Evolutionary conservation across 495 filamentous ascomycete genomes (phyloP).

Genomic region (Umbilicaria muhlenbergii): DNA sequence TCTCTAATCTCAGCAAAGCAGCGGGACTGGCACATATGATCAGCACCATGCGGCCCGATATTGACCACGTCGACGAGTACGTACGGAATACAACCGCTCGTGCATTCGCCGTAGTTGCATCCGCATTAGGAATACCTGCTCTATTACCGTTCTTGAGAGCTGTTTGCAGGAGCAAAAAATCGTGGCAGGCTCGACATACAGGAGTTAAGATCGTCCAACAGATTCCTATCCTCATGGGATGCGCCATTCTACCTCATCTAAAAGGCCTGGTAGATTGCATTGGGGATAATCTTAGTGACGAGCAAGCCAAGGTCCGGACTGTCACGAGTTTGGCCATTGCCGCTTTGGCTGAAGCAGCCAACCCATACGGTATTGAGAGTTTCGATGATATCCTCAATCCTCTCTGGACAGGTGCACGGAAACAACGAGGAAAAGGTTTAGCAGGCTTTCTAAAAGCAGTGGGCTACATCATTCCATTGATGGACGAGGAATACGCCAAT

Average conservation of each 20-base stretch:
- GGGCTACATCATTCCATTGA: slow-evolving; percentile 94
- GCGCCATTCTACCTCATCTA: slow-evolving; percentile 88
- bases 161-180: slow-evolving; percentile 94
- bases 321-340: slow-evolving; percentile 92
- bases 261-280: slow-evolving; percentile 96
- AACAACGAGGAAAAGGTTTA: slow-evolving; percentile 91
- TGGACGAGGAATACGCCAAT: slow-evolving; percentile 99
- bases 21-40: slow-evolving; percentile 99
- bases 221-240: slow-evolving; percentile 98
- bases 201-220: slow-evolving; percentile 99
- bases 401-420: slow-evolving; percentile 86
- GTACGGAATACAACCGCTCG: slow-evolving; percentile 97
- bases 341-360: slow-evolving; percentile 88
- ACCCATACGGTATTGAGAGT: slow-evolving; percentile 97
- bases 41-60: slow-evolving; percentile 96
- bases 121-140: slow-evolving; percentile 88
- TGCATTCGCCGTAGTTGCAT: slow-evolving; percentile 95
- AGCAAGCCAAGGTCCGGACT: slow-evolving; percentile 93
- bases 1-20: slow-evolving; percentile 92
- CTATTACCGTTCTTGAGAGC: slow-evolving; percentile 89
- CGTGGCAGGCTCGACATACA: slow-evolving; percentile 97
- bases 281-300: slow-evolving; percentile 86
- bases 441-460: slow-evolving; percentile 96
- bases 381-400: slow-evolving; percentile 97
- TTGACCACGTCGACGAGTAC: slow-evolving; percentile 96